Conservation (phyloP, 2,329 filamentous ascomycete species). For the Aspergillus calidoustus region DNA sequence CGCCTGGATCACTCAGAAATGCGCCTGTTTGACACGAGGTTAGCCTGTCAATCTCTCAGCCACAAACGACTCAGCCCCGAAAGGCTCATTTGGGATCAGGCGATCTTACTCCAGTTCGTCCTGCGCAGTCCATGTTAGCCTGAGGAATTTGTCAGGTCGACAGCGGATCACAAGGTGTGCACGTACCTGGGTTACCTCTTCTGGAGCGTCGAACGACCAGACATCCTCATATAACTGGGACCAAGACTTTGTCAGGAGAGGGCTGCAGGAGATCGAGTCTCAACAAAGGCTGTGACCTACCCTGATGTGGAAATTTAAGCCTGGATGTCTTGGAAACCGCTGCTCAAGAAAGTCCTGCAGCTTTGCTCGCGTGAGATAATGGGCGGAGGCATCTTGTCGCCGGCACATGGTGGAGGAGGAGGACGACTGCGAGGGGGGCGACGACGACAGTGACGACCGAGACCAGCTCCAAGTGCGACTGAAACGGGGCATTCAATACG, state of each 20-base stretch:
- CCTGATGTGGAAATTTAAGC: conserved; percentile 28
- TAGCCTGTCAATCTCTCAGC: conserved; percentile 10
- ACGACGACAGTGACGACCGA: conserved; percentile 9
- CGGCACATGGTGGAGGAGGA: not conserved
- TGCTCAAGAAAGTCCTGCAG: conserved; percentile 26
- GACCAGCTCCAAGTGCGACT: conserved; percentile 9
- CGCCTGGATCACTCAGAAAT: conserved; percentile 10
- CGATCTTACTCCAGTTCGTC: conserved; percentile 19
- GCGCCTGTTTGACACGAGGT: conserved; percentile 1
- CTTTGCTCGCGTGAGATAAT: conserved; percentile 23
- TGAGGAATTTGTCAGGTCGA: not conserved
- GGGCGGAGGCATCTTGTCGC: conserved; percentile 21
- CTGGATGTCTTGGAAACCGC: conserved; percentile 26
- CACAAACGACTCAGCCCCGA: conserved; percentile 15
- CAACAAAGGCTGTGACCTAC: conserved; percentile 15
- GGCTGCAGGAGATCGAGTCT: not conserved
- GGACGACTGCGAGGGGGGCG: conserved; percentile 2
- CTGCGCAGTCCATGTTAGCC: conserved; percentile 12
- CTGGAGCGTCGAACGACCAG: conserved; percentile 28
- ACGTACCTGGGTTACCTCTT: conserved; percentile 25
- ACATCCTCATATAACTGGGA: conserved; percentile 23
- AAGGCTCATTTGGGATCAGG: conserved; percentile 13
- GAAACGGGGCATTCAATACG: conserved; percentile 10
- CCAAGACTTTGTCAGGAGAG: conserved; percentile 10
- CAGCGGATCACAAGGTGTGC: not conserved